Evolutionary conservation across 805 yeast genomes (phyloP), one percentile per base, ranked within the genome.

Genomic region (Starmerella gropengiesseri): DNA sequence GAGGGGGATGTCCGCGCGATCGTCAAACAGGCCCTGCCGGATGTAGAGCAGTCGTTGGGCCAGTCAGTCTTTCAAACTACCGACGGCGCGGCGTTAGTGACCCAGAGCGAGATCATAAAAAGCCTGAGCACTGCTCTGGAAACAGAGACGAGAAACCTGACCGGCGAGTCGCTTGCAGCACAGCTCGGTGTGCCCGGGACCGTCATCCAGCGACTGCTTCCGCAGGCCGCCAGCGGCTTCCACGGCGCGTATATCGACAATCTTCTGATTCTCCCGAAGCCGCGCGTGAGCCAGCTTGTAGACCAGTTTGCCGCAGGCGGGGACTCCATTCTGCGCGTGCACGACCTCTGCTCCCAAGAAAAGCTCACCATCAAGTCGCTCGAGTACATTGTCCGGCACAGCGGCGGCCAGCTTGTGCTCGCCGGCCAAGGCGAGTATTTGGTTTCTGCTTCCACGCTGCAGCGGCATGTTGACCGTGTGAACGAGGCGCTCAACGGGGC

Each of bases 291-390:
- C 14, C 30, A 25, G 26, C 25, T 40, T 16, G 21, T 33, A 4
- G 32, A 7, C n/a, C 31, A 12, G 12, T 12, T 36, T n/a, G 31
- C 30, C 16, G 31, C 31, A 6, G 9, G 14, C 21, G 25, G 26
- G 19, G 17, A 16, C 23, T 33, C 17, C 12, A 20, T 31, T 7
- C 14, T 16, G 26, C 12, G 7, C 3, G 14, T 45, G n/a, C 25
- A 31, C 17, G 43, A 40, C 5, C 21, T 44, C 8, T 50, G 51
- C 37, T 9, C 29, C 8, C 22, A n/a, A 1, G 34, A 43, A 16
- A 13, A 31, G 12, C 41, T 50, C 17, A 45, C 51, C 5, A 36
- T 50, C 13, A 40, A 39, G 20, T 44, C 51, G 5, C 43, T 42
- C 14, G 43, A 44, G 19, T 37, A 39, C 26, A 27, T 50, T 7